phyloP scores from a whole-genome alignment of 352 stramenopile genomes.

The Globisporangium irregulare region DNA sequence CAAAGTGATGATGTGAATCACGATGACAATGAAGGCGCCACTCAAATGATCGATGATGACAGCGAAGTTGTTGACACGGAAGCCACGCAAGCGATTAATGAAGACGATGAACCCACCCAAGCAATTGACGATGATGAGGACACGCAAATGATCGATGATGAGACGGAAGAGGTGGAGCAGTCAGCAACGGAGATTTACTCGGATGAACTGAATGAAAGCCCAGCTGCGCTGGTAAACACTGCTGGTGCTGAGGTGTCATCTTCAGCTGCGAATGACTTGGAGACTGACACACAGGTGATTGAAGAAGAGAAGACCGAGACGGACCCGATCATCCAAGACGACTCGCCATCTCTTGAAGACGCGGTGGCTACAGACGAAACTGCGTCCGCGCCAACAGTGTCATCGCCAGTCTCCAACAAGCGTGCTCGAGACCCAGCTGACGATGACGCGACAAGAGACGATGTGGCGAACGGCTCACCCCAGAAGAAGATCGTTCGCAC shows the following conservation, averaged over 20 bases:
- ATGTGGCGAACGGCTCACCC: slow-evolving; percentile 1
- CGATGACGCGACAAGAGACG: not conserved
- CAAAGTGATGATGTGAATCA: not conserved
- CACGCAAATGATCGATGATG: slow-evolving; percentile 3
- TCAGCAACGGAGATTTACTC: not conserved
- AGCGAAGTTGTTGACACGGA: slow-evolving; percentile 1
- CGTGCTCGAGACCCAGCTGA: slow-evolving; percentile 6
- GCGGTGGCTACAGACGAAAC: not conserved
- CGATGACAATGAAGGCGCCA: slow-evolving; percentile 11
- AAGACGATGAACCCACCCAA: slow-evolving; percentile 4
- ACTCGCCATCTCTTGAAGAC: not conserved
- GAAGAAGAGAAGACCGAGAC: not conserved
- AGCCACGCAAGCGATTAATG: slow-evolving; percentile 3
- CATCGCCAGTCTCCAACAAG: slow-evolving; percentile 7
- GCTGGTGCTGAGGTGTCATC: not conserved
- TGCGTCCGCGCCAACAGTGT: not conserved
- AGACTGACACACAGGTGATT: not conserved
- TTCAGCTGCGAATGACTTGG: not conserved
- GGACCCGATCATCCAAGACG: not conserved
- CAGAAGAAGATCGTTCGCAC: slow-evolving; percentile 16
- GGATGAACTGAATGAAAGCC: not conserved
- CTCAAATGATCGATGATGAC: slow-evolving; percentile 25
- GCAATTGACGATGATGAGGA: not conserved
- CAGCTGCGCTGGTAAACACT: not conserved
- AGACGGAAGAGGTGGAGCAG: not conserved